Evolutionary conservation across 2,329 filamentous ascomycete genomes (phyloP).

Genomic region (Colletotrichum higginsianum): DNA sequence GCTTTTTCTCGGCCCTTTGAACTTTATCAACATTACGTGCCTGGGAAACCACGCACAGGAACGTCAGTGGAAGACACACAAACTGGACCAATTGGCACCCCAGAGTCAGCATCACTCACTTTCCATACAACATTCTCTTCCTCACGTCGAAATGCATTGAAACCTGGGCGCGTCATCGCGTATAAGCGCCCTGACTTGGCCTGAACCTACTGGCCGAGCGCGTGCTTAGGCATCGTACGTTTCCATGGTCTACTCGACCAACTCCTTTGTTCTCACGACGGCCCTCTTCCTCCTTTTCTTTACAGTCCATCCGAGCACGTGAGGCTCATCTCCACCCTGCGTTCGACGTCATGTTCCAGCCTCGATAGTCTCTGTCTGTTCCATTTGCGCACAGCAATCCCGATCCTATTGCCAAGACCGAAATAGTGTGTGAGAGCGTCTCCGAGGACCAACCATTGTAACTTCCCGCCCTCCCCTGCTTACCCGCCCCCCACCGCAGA

Average conservation of each 20-base stretch:
- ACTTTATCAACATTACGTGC: neutral
- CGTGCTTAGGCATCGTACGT: slow-evolving; percentile 22
- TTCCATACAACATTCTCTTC: neutral
- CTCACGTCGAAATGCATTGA: neutral
- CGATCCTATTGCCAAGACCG: slow-evolving; percentile 13
- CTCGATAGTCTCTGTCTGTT: slow-evolving; percentile 2
- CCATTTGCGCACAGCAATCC: slow-evolving; percentile 3
- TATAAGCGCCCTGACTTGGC: slow-evolving; percentile 25
- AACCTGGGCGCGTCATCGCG: neutral
- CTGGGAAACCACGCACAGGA: neutral
- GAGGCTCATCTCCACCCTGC: slow-evolving; percentile 14
- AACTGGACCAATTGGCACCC: neutral
- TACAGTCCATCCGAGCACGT: slow-evolving; percentile 14
- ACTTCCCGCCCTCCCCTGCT: slow-evolving; percentile 12
- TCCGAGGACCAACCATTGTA: slow-evolving; percentile 17
- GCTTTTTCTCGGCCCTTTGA: neutral
- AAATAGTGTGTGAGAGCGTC: slow-evolving; percentile 4
- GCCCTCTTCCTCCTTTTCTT: neutral
- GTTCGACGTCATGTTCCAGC: slow-evolving; percentile 14
- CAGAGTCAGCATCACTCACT: neutral
- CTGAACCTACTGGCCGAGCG: slow-evolving; percentile 7
- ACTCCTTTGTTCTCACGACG: neutral
- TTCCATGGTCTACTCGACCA: neutral
- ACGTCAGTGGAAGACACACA: neutral
- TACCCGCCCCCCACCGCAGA: neutral